Percentiles rank a stretch among this genome's conserved stretches.
Evolutionary conservation across 768 basidiomycete genomes (phyloP).

Genomic region (Boletus reticulatus): DNA sequence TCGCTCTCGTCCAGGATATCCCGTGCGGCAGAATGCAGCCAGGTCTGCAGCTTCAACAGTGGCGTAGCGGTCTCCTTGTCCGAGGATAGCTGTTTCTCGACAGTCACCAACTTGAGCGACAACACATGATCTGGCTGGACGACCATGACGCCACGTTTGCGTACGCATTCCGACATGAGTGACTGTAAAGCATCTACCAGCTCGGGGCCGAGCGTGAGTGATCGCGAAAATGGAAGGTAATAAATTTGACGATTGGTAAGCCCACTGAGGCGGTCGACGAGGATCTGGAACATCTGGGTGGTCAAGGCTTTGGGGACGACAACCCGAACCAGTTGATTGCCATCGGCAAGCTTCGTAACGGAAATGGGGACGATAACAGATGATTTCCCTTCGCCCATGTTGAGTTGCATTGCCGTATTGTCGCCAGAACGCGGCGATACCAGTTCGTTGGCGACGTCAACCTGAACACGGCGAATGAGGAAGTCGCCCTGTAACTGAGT

Average conservation of each 20-base stretch:
- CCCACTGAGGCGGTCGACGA: conserved; percentile 40
- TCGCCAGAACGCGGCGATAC: conserved; percentile 31
- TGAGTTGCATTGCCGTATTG: conserved; percentile 46
- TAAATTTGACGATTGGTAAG: conserved; percentile 45
- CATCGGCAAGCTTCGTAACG: conserved; percentile 39
- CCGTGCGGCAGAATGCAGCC: conserved; percentile 16
- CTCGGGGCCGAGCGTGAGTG: conserved; percentile 16
- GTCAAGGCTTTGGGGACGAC: conserved; percentile 42
- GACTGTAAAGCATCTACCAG: conserved; percentile 22
- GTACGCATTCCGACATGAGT: conserved; percentile 37
- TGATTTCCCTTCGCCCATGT: conserved; percentile 10
- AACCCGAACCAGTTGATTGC: conserved; percentile 22
- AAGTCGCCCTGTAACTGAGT: too few species aligned
- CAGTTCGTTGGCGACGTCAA: conserved; percentile 42
- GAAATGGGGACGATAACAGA: conserved; percentile 46
- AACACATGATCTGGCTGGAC: conserved; percentile 42
- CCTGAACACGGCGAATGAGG: conserved; percentile 24
- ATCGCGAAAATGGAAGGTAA: conserved; percentile 46
- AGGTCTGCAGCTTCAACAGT: conserved; percentile 23
- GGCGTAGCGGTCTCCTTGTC: background rate
- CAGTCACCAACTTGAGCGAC: conserved; percentile 30
- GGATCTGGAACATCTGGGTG: conserved; percentile 44
- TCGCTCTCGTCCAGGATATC: conserved; percentile 29
- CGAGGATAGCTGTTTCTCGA: conserved; percentile 31
- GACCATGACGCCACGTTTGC: conserved; percentile 39